Conservation (phyloP, 75 land plant genomes). For the Larix kaempferi region DNA sequence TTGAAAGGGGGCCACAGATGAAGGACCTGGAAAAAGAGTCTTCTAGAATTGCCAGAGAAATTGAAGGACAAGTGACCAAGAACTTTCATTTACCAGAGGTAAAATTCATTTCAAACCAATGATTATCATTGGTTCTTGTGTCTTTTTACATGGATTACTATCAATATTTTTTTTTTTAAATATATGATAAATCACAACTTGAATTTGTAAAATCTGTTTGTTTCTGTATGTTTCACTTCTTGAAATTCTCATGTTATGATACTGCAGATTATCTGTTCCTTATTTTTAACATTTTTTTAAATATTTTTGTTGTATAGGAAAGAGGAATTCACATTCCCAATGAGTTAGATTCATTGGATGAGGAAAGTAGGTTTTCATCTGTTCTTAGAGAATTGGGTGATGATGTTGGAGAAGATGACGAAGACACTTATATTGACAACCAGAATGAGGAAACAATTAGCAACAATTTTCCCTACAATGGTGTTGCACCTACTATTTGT, state of each 20-base stretch:
- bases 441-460: conserved; percentile 72
- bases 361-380: conserved; percentile 85
- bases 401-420: conserved; percentile 51
- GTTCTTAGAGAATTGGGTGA: conserved; percentile 49
- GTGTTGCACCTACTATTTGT: conserved; percentile 2
- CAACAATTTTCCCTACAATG: conserved; percentile 6
- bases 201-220: background rate
- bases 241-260: background rate
- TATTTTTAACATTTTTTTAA: background rate
- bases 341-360: conserved; percentile 67
- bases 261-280: background rate
- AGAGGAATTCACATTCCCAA: conserved; percentile 44
- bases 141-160: background rate
- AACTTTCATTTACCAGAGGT: conserved; percentile 94
- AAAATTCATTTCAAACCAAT: background rate
- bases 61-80: conserved; percentile 72
- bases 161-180: background rate
- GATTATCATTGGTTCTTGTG: background rate
- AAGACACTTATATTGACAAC: conserved; percentile 33
- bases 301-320: conserved; percentile 39
- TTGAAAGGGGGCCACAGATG: conserved; percentile 84
- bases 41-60: conserved; percentile 81
- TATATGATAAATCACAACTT: no score
- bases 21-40: conserved; percentile 77
- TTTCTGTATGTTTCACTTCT: conserved; percentile 5